These are phyloP conservation scores for Aureobasidium leucospermi DNA, from an alignment of 2,329 filamentous ascomycete species.

Conservation along the genomic window DNA sequence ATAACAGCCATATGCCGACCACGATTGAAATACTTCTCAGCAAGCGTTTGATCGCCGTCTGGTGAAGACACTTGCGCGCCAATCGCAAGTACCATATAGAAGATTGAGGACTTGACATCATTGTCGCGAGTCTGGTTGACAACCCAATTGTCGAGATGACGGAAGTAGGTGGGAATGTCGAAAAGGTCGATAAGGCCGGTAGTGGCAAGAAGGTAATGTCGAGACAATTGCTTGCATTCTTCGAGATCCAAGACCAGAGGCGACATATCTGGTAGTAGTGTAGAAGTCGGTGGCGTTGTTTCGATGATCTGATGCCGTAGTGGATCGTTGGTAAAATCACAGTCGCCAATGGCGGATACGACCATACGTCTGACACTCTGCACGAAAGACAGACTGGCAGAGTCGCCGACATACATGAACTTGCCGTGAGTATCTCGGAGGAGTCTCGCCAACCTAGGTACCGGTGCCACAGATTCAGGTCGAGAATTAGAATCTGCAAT, in stretches of 20 bases:
- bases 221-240: slow-evolving; percentile 35
- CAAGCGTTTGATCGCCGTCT: slow-evolving; percentile 28
- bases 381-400: slow-evolving; percentile 45
- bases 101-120: slow-evolving; percentile 40
- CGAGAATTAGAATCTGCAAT: not conserved
- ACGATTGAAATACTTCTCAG: slow-evolving; percentile 42
- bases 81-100: slow-evolving; percentile 45
- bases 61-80: slow-evolving; percentile 35
- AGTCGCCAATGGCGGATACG: slow-evolving; percentile 17
- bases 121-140: slow-evolving; percentile 18
- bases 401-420: slow-evolving; percentile 49
- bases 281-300: not conserved
- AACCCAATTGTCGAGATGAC: slow-evolving; percentile 5
- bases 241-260: slow-evolving; percentile 27
- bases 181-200: slow-evolving; percentile 44
- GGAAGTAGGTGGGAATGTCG: slow-evolving; percentile 21
- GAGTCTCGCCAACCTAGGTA: slow-evolving; percentile 39
- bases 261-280: not conserved
- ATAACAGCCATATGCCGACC: slow-evolving; percentile 39
- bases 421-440: slow-evolving; percentile 47
- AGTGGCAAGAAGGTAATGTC: slow-evolving; percentile 39
- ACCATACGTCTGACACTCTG: slow-evolving; percentile 47
- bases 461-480: slow-evolving; percentile 29
- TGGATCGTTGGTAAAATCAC: slow-evolving; percentile 13
- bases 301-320: slow-evolving; percentile 13